Conservation (phyloP, 106 monocot genomes). For the Ottelia alismoides region DNA sequence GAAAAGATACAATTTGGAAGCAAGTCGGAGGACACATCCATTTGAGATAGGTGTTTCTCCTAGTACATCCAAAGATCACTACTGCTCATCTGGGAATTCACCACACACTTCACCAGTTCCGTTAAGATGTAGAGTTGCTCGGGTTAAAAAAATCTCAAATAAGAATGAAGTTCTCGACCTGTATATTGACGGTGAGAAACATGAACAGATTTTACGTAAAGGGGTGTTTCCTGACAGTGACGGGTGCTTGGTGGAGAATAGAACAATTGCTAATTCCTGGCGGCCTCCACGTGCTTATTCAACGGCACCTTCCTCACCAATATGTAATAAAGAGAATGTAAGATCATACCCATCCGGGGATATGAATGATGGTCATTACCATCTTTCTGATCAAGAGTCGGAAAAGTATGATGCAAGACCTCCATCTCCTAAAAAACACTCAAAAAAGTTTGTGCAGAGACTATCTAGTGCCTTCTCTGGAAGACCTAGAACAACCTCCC, state of each 20-base stretch:
- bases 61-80: slow-evolving; percentile 15
- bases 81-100: slow-evolving; percentile 24
- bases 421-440: slow-evolving; percentile 11
- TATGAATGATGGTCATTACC: slow-evolving; percentile 14
- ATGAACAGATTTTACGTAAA: slow-evolving; percentile 7
- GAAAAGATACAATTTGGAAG: slow-evolving; percentile 9
- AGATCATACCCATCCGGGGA: slow-evolving; percentile 30
- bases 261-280: slow-evolving; percentile 23
- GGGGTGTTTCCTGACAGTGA: slow-evolving; percentile 5
- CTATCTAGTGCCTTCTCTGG: slow-evolving; percentile 9
- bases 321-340: slow-evolving; percentile 19
- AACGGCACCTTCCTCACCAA: slow-evolving; percentile 41
- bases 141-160: slow-evolving; percentile 8
- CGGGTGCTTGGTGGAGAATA: slow-evolving; percentile 24
- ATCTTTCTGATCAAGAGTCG: slow-evolving; percentile 7
- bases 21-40: slow-evolving; percentile 6
- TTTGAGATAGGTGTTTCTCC: slow-evolving; percentile 24
- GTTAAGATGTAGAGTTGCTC: slow-evolving; percentile 24
- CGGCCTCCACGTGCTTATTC: slow-evolving; percentile 43
- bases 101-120: slow-evolving; percentile 30
- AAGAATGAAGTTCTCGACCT: slow-evolving; percentile 24
- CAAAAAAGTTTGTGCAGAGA: slow-evolving; percentile 16
- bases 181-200: slow-evolving; percentile 45
- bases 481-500: slow-evolving; percentile 17
- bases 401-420: slow-evolving; percentile 2